These are phyloP conservation scores for Fusarium keratoplasticum DNA, from an alignment of 2,329 filamentous ascomycete genomes.

Conservation along the genomic window DNA sequence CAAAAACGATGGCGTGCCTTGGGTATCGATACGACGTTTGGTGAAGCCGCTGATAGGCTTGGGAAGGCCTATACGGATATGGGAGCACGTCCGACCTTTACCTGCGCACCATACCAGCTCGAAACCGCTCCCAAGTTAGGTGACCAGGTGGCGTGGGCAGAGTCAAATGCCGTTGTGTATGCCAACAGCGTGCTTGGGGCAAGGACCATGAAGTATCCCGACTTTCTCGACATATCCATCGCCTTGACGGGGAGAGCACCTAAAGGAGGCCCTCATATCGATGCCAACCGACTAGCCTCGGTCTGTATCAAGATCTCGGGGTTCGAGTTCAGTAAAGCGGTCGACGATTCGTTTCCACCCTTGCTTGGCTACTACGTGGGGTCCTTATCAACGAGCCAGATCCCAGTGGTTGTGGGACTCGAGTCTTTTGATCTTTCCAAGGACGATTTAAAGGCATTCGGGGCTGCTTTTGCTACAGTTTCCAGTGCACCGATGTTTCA, in stretches of 20 bases:
- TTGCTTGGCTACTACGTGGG: background rate
- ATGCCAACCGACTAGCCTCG: conserved; percentile 48
- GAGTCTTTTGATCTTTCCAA: conserved; percentile 40
- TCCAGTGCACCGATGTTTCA: conserved; percentile 59
- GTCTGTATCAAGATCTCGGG: background rate
- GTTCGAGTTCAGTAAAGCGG: background rate
- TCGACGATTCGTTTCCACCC: background rate
- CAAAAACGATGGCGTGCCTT: conserved; percentile 52
- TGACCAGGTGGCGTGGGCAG: conserved; percentile 57
- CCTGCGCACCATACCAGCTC: conserved; percentile 57
- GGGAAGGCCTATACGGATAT: conserved; percentile 53
- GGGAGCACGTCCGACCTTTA: conserved; percentile 56
- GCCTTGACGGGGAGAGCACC: conserved; percentile 59
- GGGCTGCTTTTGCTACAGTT: conserved; percentile 57
- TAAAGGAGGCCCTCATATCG: conserved; percentile 60
- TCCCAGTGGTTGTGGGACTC: background rate
- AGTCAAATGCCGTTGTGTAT: conserved; percentile 59
- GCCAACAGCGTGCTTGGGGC: conserved; percentile 60
- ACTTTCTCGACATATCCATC: conserved; percentile 57
- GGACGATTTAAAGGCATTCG: conserved; percentile 56
- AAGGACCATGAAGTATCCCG: conserved; percentile 58
- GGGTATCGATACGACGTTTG: conserved; percentile 48
- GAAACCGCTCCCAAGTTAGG: conserved; percentile 44
- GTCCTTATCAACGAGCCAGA: background rate
- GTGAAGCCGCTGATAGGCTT: conserved; percentile 47